Evolutionary conservation across 2,329 filamentous ascomycete genomes (phyloP).

Genomic region (Arachnomyces sp.): DNA sequence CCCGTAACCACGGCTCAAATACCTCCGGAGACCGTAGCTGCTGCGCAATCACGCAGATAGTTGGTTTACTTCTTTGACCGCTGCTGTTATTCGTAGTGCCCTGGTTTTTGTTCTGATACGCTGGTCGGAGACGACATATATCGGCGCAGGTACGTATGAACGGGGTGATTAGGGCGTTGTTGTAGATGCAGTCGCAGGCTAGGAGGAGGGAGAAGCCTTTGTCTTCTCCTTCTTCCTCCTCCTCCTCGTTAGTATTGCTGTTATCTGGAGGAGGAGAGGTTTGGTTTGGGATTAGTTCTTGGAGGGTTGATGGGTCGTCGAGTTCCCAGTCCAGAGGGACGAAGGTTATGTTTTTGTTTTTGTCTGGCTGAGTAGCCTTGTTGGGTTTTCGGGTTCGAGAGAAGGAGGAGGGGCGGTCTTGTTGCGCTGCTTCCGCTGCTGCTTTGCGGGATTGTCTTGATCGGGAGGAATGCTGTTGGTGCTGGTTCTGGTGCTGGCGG

Average conservation of each 20-base stretch:
- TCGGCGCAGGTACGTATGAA: constrained; percentile 77
- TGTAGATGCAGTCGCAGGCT: constrained; percentile 93
- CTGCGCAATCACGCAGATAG: constrained; percentile 76
- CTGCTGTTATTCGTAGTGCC: neutral
- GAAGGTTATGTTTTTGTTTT: constrained; percentile 44
- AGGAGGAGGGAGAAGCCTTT: constrained; percentile 63
- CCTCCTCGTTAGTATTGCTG: constrained; percentile 1
- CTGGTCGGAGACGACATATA: constrained; percentile 55
- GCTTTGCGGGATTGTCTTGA: neutral
- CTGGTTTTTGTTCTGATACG: constrained; percentile 7
- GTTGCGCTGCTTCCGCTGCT: neutral
- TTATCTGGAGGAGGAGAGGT: constrained; percentile 41
- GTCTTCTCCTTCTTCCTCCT: constrained; percentile 17
- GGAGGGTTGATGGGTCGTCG: constrained; percentile 32
- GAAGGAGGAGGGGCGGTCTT: constrained; percentile 4
- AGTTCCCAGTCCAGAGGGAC: constrained; percentile 75
- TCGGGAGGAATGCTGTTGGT: neutral
- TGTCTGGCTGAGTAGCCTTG: constrained; percentile 2
- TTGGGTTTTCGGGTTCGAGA: constrained; percentile 1
- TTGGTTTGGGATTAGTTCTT: constrained; percentile 26
- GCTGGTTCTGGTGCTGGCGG: neutral
- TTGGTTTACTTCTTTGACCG: constrained; percentile 35
- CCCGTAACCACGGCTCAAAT: constrained; percentile 70
- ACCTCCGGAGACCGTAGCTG: constrained; percentile 80
- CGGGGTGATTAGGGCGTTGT: constrained; percentile 73